phyloP scores from a whole-genome alignment of 2,329 filamentous ascomycete species.

The Neopestalotiopsis rosae region DNA sequence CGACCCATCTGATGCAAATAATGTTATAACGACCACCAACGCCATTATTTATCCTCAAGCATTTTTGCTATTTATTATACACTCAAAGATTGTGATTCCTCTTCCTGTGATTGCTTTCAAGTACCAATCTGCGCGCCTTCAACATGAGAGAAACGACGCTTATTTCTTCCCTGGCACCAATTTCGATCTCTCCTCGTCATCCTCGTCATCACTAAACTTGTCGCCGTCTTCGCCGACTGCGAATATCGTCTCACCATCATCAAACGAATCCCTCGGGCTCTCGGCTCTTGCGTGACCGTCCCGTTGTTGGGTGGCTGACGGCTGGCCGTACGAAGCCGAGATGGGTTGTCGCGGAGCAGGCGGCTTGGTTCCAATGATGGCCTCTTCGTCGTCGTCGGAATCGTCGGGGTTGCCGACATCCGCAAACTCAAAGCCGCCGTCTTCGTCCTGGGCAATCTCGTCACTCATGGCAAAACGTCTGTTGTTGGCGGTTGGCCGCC shows the following conservation, averaged over 20 bases:
- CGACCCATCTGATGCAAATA: neutral
- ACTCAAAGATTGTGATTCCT: slow-evolving; percentile 1
- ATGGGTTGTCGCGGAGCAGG: slow-evolving; percentile 27
- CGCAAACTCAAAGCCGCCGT: slow-evolving; percentile 91
- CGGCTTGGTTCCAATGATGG: slow-evolving; percentile 48
- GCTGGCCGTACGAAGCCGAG: slow-evolving; percentile 24
- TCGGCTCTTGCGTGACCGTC: slow-evolving; percentile 37
- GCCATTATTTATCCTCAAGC: slow-evolving; percentile 5
- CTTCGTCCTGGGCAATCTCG: slow-evolving; percentile 97
- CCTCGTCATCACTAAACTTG: slow-evolving; percentile 76
- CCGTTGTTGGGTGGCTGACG: slow-evolving; percentile 27
- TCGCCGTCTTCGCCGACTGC: slow-evolving; percentile 87
- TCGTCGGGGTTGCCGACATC: slow-evolving; percentile 81
- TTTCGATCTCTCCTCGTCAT: slow-evolving; percentile 61
- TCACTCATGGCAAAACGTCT: slow-evolving; percentile 98
- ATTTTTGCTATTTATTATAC: slow-evolving; percentile 7
- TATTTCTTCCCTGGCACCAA: slow-evolving; percentile 55
- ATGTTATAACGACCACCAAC: neutral
- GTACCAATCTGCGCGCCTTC: neutral
- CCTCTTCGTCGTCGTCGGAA: slow-evolving; percentile 65
- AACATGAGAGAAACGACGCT: neutral
- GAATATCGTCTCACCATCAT: slow-evolving; percentile 94
- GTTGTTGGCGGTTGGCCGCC: slow-evolving; percentile 96
- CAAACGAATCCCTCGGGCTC: slow-evolving; percentile 60
- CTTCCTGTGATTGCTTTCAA: neutral